A percentile compares a stretch with the other conserved stretches of the same genome.
Conservation (phyloP, 2,329 filamentous ascomycete species). For the Apiospora rasikravindrae region DNA sequence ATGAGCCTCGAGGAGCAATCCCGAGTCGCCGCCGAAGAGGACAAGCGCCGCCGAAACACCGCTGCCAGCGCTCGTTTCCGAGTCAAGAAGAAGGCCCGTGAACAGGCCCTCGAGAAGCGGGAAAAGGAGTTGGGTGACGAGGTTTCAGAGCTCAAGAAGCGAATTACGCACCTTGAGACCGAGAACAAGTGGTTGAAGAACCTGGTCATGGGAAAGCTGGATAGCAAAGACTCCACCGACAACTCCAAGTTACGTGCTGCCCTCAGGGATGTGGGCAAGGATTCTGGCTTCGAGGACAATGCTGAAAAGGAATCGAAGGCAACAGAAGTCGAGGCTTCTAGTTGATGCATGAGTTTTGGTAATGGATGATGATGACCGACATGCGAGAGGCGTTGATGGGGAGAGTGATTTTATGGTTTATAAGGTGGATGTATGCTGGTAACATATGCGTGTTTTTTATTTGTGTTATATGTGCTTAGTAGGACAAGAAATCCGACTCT, state of each 20-base stretch:
- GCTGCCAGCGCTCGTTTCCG: conserved; percentile 88
- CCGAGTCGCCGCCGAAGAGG: conserved; percentile 80
- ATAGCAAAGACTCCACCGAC: conserved; percentile 60
- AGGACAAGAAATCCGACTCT: conserved; percentile 10
- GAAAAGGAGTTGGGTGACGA: conserved; percentile 86
- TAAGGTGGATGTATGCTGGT: neutral
- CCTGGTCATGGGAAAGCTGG: conserved; percentile 84
- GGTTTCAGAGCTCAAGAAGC: conserved; percentile 73
- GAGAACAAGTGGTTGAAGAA: conserved; percentile 54
- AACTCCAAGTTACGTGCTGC: conserved; percentile 35
- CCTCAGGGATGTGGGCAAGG: conserved; percentile 26
- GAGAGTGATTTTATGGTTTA: neutral
- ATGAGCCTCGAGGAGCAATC: conserved; percentile 72
- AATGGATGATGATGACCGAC: neutral
- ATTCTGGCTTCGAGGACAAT: conserved; percentile 27
- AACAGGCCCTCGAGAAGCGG: conserved; percentile 81
- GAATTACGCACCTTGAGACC: conserved; percentile 69
- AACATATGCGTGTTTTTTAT: neutral
- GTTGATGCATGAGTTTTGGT: conserved; percentile 12
- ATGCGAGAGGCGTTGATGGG: neutral
- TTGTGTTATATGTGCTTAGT: neutral
- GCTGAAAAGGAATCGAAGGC: conserved; percentile 3
- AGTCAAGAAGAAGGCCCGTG: conserved; percentile 94
- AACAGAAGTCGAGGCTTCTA: conserved; percentile 1
- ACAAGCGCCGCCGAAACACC: conserved; percentile 88